Base-by-base conservation (phyloP, 2,329 filamentous ascomycete genomes). In the Hymenotorrendiella dingleyae region DNA sequence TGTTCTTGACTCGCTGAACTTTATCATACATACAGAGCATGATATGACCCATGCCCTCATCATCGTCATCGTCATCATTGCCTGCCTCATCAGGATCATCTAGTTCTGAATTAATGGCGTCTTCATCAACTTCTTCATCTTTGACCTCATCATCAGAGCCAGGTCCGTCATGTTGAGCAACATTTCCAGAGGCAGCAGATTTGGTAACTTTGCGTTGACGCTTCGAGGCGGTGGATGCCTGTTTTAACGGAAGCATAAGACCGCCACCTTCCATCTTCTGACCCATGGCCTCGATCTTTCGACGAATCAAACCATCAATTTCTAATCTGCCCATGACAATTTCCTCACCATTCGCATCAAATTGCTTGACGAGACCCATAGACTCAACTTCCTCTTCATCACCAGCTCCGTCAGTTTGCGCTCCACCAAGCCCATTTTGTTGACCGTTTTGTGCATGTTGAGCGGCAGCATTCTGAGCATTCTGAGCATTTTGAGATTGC, bases 1-100 rank as follows among this genome's bases (percentile, higher is more conserved):
- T 98, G 70, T 97, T 98, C 81, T 98, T 98, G 59, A 97, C 93
- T 36, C 93, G 78, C 68, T 97, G 91, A 8, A 98, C 93, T 71
- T 98, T 98, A 71, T 98, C 93, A 63, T 98, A 98, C 63, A 94
- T 96, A 71, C 93, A 98, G 29, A 98, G 81, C 86, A 98, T 97
- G 62, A 94, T 90, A 55, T 94, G 86, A 1, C 84, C 82, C 52
- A 85, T 78, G 26, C 82, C 78, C 32, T 94, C 90, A 47, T 94
- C 88, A 11, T 89, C 86, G 38, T 93, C 90, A 24, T 93, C 87
- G 19, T 91, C 86, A 19, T 93, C 88, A 22, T 86, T 82, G 14
- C 80, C 67, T 9, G 87, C 82, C 48, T 97, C 93, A 49, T 97
- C 90, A 0, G 90, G 81, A 60, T 98, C 93, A 61, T 98, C 93